Conservation (phyloP, 78 protist species). For the Reticulomyxa filosa region DNA sequence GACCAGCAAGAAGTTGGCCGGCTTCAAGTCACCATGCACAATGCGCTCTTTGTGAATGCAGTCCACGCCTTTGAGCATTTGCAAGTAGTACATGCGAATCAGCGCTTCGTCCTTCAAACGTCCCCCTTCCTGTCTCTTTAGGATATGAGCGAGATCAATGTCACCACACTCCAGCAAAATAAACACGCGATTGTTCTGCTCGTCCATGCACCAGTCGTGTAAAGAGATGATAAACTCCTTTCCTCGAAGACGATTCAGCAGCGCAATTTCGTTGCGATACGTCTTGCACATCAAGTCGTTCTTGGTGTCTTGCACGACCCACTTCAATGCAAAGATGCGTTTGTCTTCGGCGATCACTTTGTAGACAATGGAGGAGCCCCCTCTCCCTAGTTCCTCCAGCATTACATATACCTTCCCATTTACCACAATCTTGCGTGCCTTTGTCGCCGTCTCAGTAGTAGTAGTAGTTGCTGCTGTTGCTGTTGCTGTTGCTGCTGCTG, state of each 20-base stretch:
- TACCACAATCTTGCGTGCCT: background rate
- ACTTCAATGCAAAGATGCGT: slow-evolving; percentile 30
- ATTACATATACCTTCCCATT: background rate
- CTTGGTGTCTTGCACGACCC: slow-evolving; percentile 6
- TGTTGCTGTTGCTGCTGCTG: background rate
- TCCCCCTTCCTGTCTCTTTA: slow-evolving; percentile 8
- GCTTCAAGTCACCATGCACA: slow-evolving; percentile 80
- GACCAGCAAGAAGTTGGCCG: slow-evolving; percentile 79
- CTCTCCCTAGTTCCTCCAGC: slow-evolving; percentile 41
- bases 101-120: slow-evolving; percentile 19
- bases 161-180: slow-evolving; percentile 73
- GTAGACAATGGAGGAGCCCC: slow-evolving; percentile 43
- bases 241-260: slow-evolving; percentile 30
- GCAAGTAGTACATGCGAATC: slow-evolving; percentile 53
- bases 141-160: slow-evolving; percentile 32
- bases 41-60: slow-evolving; percentile 61
- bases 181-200: background rate
- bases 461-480: background rate
- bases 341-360: background rate
- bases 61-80: slow-evolving; percentile 56
- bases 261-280: slow-evolving; percentile 49
- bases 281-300: slow-evolving; percentile 19
- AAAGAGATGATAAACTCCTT: slow-evolving; percentile 27
- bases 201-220: slow-evolving; percentile 34
- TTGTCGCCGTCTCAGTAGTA: too few species aligned